These are phyloP conservation scores for Dryadomyces quercivorus DNA, from an alignment of 2,329 filamentous ascomycete genomes.

Conservation along the genomic window DNA sequence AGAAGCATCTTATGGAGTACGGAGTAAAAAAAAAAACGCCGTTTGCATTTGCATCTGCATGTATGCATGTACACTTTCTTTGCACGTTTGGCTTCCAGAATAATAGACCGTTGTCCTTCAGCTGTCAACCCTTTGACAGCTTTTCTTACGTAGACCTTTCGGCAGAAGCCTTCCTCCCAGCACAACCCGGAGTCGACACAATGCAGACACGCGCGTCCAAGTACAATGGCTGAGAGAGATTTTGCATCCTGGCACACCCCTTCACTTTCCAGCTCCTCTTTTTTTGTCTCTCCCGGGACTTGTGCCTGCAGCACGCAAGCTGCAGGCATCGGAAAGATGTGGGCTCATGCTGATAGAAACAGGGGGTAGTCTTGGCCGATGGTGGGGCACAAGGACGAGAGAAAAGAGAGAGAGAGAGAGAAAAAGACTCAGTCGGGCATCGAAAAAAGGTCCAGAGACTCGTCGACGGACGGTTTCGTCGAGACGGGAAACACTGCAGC, in stretches of 20 bases:
- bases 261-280: neutral
- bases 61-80: too few species aligned
- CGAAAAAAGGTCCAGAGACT: neutral
- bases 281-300: neutral
- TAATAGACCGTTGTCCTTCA: too few species aligned
- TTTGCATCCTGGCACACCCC: neutral
- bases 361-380: neutral
- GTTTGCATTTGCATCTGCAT: too few species aligned
- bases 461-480: too few species aligned
- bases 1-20: too few species aligned
- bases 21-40: too few species aligned
- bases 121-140: too few species aligned
- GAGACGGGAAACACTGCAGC: neutral
- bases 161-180: too few species aligned
- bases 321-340: constrained; percentile 1
- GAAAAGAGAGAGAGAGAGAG: neutral
- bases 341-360: neutral
- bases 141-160: too few species aligned
- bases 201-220: neutral
- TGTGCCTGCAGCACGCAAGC: constrained; percentile 7
- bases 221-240: neutral
- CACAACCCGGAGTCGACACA: too few species aligned
- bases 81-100: too few species aligned
- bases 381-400: neutral
- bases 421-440: too few species aligned